phyloP scores from a whole-genome alignment of 345 rosid genomes.

The Eucalyptus pauciflora region DNA sequence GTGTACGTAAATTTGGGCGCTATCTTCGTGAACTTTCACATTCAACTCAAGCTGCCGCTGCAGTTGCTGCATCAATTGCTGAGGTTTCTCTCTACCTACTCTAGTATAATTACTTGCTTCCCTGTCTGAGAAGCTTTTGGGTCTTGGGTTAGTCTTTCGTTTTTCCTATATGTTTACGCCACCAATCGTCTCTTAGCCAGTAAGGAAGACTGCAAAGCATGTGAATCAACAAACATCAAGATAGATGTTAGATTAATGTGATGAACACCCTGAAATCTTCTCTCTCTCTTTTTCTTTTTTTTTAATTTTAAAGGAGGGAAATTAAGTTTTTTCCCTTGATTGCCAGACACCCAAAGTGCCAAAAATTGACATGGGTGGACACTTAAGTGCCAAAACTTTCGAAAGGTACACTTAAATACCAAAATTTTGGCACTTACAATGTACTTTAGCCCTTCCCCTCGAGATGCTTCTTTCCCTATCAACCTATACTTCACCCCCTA shows the following conservation, averaged over 20 bases:
- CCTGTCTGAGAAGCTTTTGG: neutral
- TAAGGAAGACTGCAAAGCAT: neutral
- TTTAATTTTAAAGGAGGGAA: neutral
- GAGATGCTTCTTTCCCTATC: neutral
- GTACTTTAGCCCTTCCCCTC: neutral
- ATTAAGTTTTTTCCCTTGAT: neutral
- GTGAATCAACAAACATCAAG: neutral
- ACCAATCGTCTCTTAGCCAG: neutral
- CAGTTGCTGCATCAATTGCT: slow-evolving; percentile 87
- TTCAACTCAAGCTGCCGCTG: slow-evolving; percentile 94
- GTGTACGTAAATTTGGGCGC: slow-evolving; percentile 62
- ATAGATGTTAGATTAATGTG: neutral
- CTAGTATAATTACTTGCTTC: neutral
- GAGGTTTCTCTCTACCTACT: slow-evolving; percentile 38
- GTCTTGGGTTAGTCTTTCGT: neutral
- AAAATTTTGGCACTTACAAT: no score
- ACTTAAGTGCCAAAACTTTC: no score
- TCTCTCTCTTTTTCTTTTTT: neutral
- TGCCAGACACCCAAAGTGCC: no score
- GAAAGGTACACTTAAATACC: rapidly evolving
- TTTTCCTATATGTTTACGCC: neutral
- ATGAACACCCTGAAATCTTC: neutral
- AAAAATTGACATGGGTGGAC: no score
- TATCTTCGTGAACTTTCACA: slow-evolving; percentile 91
- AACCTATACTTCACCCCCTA: neutral